Conservation (phyloP, 768 basidiomycete genomes). For the Mrakia hoshinonis region DNA sequence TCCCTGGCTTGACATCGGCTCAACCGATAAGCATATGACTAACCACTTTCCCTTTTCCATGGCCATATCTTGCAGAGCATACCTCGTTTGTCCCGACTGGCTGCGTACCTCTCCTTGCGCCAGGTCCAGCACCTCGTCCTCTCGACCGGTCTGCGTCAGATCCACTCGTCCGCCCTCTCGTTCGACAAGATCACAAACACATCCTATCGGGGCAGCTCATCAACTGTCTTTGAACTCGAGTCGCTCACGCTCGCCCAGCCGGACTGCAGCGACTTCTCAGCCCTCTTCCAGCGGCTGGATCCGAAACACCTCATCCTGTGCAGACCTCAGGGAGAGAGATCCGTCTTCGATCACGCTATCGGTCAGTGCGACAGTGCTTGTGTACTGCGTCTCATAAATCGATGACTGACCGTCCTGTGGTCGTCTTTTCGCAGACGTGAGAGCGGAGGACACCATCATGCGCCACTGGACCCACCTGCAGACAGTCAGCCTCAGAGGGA, state of each 20-base stretch:
- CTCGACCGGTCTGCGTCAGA: neutral
- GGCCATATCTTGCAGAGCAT: neutral
- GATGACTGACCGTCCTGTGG: neutral
- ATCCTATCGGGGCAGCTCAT: too few relatives aligned
- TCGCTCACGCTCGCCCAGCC: neutral
- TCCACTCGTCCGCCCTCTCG: too few relatives aligned
- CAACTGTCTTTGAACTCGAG: neutral
- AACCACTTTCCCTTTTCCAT: neutral
- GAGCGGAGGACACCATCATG: neutral
- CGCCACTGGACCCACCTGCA: neutral
- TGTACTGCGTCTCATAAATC: neutral
- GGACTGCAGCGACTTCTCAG: neutral
- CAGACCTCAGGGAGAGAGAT: neutral
- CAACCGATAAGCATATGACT: too few relatives aligned
- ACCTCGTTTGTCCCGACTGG: neutral
- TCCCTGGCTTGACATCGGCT: too few relatives aligned
- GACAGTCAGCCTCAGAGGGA: neutral
- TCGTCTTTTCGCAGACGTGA: neutral
- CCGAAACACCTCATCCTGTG: neutral
- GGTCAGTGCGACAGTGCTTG: neutral
- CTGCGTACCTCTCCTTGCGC: neutral
- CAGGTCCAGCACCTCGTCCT: slow-evolving; percentile 5
- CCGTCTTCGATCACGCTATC: slow-evolving; percentile 1
- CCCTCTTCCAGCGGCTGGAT: neutral
- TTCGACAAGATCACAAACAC: neutral